Evolutionary conservation across 1,139 yeast genomes (phyloP).

Genomic region (Candida mesenterica): DNA sequence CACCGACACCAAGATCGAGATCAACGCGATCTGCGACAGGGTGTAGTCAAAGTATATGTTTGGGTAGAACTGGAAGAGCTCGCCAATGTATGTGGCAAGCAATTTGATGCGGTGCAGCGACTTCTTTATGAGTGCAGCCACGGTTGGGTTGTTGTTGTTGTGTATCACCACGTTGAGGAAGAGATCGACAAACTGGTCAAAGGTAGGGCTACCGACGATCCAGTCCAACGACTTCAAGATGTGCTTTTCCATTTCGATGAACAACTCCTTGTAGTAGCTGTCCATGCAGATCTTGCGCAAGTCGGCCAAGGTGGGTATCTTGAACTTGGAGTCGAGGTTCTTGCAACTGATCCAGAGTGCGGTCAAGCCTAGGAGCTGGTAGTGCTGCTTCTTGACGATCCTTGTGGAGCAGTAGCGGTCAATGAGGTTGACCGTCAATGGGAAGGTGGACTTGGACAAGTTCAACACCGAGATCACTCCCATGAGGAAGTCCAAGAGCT

Average conservation of each 20-base stretch:
- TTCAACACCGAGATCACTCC: constrained; percentile 51
- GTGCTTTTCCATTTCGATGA: constrained; percentile 68
- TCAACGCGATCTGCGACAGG: constrained; percentile 56
- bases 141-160: constrained; percentile 20
- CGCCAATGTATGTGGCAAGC: constrained; percentile 62
- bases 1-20: constrained; percentile 16
- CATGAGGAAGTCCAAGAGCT: constrained; percentile 51
- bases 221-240: constrained; percentile 58
- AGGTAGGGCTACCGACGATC: constrained; percentile 57
- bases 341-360: constrained; percentile 76
- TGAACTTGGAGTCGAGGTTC: constrained; percentile 65
- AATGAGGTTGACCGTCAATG: constrained; percentile 51
- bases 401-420: constrained; percentile 53
- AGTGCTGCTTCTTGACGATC: constrained; percentile 54
- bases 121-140: constrained; percentile 25
- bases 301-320: constrained; percentile 58
- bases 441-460: constrained; percentile 52
- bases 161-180: constrained; percentile 31
- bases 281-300: constrained; percentile 62
- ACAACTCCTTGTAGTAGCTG: constrained; percentile 56
- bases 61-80: constrained; percentile 62
- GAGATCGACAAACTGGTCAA: constrained; percentile 61
- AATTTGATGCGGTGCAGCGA: constrained; percentile 47
- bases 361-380: constrained; percentile 67
- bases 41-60: constrained; percentile 55